These are phyloP conservation scores for Cyanodermella asteris DNA, from an alignment of 2,329 filamentous ascomycete species.

Conservation along the genomic window DNA sequence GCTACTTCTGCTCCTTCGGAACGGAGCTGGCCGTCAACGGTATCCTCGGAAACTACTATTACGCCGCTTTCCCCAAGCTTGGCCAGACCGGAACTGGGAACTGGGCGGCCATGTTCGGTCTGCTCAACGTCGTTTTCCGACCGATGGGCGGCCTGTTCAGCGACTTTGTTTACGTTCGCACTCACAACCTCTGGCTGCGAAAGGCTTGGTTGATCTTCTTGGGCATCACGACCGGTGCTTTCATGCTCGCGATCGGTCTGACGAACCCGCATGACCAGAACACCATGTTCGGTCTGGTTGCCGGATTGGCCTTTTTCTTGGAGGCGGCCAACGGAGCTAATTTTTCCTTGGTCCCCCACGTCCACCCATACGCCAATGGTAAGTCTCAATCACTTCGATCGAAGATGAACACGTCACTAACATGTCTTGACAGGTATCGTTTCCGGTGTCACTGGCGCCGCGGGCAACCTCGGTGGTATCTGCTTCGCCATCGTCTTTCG, in stretches of 20 bases:
- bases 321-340: conserved; percentile 73
- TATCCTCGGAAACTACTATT: conserved; percentile 37
- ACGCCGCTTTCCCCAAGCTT: conserved; percentile 31
- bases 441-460: conserved; percentile 55
- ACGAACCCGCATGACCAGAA: conserved; percentile 36
- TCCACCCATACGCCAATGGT: conserved; percentile 66
- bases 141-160: conserved; percentile 28
- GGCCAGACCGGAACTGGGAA: conserved; percentile 32
- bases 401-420: not conserved
- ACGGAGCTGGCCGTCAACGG: conserved; percentile 39
- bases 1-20: conserved; percentile 40
- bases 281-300: conserved; percentile 56
- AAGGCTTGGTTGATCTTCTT: conserved; percentile 38
- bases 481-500: conserved; percentile 68
- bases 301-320: conserved; percentile 58
- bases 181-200: conserved; percentile 36
- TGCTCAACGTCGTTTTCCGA: conserved; percentile 27
- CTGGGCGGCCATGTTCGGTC: conserved; percentile 33
- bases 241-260: conserved; percentile 42
- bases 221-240: conserved; percentile 32
- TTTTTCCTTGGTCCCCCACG: conserved; percentile 70
- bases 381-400: conserved; percentile 9
- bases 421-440: conserved; percentile 26
- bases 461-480: conserved; percentile 68
- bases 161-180: conserved; percentile 32